Base-by-base conservation (phyloP, 805 yeast genomes). In the Alloascoidea africana region DNA sequence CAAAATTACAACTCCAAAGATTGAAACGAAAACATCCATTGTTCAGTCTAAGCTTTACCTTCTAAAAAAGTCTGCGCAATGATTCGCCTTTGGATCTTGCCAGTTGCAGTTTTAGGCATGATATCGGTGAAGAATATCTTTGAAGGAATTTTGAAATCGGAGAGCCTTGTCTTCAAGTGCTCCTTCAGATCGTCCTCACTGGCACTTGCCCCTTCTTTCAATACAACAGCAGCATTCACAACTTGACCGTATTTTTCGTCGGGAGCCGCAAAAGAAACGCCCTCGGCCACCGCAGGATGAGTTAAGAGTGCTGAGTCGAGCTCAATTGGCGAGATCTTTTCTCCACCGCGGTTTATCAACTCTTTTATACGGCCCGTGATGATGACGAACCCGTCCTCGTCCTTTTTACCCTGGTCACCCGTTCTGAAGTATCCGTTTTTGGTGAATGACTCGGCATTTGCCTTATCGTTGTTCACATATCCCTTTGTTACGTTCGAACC, bases 51-150 rank as follows among this genome's bases (percentile, higher is more conserved):
- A 8, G 30, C 8, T 8, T 23, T n/a, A 8, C n/a, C n/a, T n/a
- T 23, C 30, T 23, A 23, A 23, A n/a, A 70, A 65, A 41, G 58
- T 55, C 39, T 59, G 60, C 3, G 78, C 79, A 46, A 77, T 70
- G 43, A 63, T 65, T 44, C 82, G 60, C 50, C 87, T 64, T 57
- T 79, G 85, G 39, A 79, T 72, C 61, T 78, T 78, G 17, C 86
- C 87, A 1, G 87, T 78, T 4, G 87, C 79, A 2, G 84, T 76
- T 62, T 78, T 78, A 44, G 86, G 86, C 54, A 78, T 62, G 17
- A 62, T 59, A 13, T 74, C 68, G 5, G 76, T 73, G 48, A 78
- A 68, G 51, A 61, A 73, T 34, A 74, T 60, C 54, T 62, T 65
- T 14, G 52, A 58, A 1, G 87, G 86, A 8, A 78, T 60, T 55